Evolutionary conservation across 345 rosid genomes (phyloP), one percentile per base, ranked within the genome.

Genomic region (Dovyalis caffra): DNA sequence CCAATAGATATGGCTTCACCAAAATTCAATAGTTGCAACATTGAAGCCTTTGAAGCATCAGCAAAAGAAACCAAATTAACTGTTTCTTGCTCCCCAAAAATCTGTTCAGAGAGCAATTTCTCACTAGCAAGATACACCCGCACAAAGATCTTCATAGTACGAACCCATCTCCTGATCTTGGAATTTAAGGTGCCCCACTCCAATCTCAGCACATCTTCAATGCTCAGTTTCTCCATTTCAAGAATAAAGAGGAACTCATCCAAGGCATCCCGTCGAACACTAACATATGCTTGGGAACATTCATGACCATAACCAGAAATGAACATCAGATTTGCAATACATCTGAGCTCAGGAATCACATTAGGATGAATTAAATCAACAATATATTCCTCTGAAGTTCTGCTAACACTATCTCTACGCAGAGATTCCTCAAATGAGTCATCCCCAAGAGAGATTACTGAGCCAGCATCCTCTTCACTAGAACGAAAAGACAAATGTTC

Each of bases 101-200:
- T 86, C 72, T 90, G 91, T 75, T 81, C 90, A 1, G 76, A 71
- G 2, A 95, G 92, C 74, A 83, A 86, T 75, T 84, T 92, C 82
- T 95, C 99, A 11, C 97, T 90, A 0, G 86, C 79, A 37, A 95
- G 94, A 80, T 89, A 91, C 20, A 87, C 80, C 57, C 91, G 88
- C 64, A 95, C 87, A 32, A 91, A 88, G 26, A 84, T 78, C 81
- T 87, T 87, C 82, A 90, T 80, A 3, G 89, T 92, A 63, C 89
- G 80, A 74, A 89, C 86, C 99, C 99, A 95, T 85, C 87, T 88
- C 88, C 86, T 95, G 87, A 92, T 90, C 85, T 85, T 95, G 47
- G 90, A 88, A 80, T 92, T 86, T 79, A 91, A 70, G 45, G 78
- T 79, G 23, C 79, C 84, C 97, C 97, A 91, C 45, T 92, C 97